phyloP scores from a whole-genome alignment of 2,329 filamentous ascomycete genomes.

The Fusarium abutilonis region DNA sequence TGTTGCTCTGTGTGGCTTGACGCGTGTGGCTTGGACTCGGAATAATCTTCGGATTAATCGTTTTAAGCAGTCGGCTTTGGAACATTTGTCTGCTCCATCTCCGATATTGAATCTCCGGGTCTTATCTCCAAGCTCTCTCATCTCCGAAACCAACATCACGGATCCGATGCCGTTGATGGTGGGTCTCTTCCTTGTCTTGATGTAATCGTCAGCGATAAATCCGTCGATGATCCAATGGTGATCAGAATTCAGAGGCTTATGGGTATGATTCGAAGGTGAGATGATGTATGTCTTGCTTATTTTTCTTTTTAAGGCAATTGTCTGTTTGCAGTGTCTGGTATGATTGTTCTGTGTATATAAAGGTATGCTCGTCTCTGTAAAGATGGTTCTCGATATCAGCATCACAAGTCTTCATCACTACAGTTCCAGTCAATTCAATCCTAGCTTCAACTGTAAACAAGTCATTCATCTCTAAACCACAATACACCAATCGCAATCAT shows the following conservation, averaged over 20 bases:
- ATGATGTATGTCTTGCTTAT: neutral
- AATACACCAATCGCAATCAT: too few relatives aligned
- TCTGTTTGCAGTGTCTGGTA: neutral
- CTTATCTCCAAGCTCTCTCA: slow-evolving; percentile 11
- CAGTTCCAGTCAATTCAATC: neutral
- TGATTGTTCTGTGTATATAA: slow-evolving; percentile 11
- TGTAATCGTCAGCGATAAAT: slow-evolving; percentile 23
- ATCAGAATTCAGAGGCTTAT: slow-evolving; percentile 1
- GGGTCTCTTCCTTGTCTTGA: slow-evolving; percentile 9
- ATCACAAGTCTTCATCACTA: neutral
- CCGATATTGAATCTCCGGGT: slow-evolving; percentile 23
- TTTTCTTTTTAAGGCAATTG: too few relatives aligned
- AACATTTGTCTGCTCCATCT: slow-evolving; percentile 28
- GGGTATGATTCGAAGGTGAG: slow-evolving; percentile 1
- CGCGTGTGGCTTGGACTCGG: slow-evolving; percentile 10
- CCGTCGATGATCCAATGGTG: slow-evolving; percentile 6
- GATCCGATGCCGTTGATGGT: neutral
- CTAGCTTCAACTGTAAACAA: neutral
- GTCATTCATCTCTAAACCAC: neutral
- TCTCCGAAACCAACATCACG: slow-evolving; percentile 28
- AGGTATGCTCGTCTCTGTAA: neutral
- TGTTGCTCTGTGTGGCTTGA: slow-evolving; percentile 35
- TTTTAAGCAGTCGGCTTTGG: slow-evolving; percentile 30
- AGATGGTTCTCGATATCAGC: neutral
- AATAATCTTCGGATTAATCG: slow-evolving; percentile 37